Conservation (phyloP, 495 filamentous ascomycete genomes). For the Penicillium chermesinum region DNA sequence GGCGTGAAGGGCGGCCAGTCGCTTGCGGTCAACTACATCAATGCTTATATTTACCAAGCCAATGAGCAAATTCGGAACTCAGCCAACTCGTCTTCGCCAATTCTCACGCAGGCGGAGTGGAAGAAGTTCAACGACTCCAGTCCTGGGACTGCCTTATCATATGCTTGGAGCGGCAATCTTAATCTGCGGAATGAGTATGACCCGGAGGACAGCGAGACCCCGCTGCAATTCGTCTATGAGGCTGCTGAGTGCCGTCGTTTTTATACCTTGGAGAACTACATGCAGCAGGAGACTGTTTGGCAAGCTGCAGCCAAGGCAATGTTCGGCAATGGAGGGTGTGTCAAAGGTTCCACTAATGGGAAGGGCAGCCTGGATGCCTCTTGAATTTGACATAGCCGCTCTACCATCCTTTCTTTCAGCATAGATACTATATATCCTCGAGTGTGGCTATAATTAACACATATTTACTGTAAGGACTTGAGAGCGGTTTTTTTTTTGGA, state of each 20-base stretch:
- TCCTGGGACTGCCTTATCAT: slow-evolving; percentile 13
- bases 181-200: slow-evolving; percentile 29
- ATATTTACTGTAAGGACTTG: background rate
- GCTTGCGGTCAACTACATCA: slow-evolving; percentile 19
- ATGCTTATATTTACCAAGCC: slow-evolving; percentile 31
- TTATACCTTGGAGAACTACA: slow-evolving; percentile 28
- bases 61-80: slow-evolving; percentile 13
- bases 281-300: slow-evolving; percentile 24
- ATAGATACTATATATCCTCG: background rate
- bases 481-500: background rate
- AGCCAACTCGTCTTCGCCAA: slow-evolving; percentile 18
- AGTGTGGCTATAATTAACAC: background rate
- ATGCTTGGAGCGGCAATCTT: slow-evolving; percentile 22
- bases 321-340: slow-evolving; percentile 23
- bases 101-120: slow-evolving; percentile 33
- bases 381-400: background rate
- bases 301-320: slow-evolving; percentile 24
- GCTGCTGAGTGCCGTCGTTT: slow-evolving; percentile 37
- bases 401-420: background rate
- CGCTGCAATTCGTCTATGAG: slow-evolving; percentile 36
- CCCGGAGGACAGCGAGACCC: slow-evolving; percentile 22
- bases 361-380: slow-evolving; percentile 21
- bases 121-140: slow-evolving; percentile 22
- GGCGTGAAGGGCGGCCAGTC: slow-evolving; percentile 50
- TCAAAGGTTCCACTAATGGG: slow-evolving; percentile 24